These are phyloP conservation scores for Willaertia magna DNA, from an alignment of 208 protist species.

Conservation along the genomic window DNA sequence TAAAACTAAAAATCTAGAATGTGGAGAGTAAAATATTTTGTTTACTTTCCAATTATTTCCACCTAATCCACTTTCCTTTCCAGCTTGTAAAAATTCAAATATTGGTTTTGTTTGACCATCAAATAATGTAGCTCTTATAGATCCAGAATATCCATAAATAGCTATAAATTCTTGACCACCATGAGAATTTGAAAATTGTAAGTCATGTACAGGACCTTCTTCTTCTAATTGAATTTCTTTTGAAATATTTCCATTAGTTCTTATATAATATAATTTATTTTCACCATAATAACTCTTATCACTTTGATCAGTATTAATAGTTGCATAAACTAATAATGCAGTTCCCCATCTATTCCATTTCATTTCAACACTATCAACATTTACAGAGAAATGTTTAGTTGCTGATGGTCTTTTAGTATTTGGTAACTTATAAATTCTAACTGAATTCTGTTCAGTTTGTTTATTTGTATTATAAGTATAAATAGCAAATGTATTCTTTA, in stretches of 20 bases:
- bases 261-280: conserved; percentile 49
- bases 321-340: conserved; percentile 8
- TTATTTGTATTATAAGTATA: neutral
- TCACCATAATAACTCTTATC: conserved; percentile 74
- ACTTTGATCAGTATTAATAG: conserved; percentile 51
- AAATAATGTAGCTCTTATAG: conserved; percentile 58
- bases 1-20: neutral
- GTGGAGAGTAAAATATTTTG: neutral
- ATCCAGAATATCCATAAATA: conserved; percentile 66
- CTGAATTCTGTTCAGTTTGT: neutral
- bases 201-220: conserved; percentile 62
- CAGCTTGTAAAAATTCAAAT: neutral
- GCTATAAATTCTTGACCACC: conserved; percentile 58
- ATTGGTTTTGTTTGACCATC: conserved; percentile 30
- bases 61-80: neutral
- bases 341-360: neutral
- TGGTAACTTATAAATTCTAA: neutral
- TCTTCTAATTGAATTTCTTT: conserved; percentile 44
- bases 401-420: neutral
- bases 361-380: neutral
- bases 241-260: neutral
- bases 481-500: neutral
- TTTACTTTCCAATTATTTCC: neutral
- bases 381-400: neutral
- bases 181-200: conserved; percentile 58